These are phyloP conservation scores for Salisapilia sapeloensis DNA, from an alignment of 352 stramenopile genomes.

Conservation along the genomic window DNA sequence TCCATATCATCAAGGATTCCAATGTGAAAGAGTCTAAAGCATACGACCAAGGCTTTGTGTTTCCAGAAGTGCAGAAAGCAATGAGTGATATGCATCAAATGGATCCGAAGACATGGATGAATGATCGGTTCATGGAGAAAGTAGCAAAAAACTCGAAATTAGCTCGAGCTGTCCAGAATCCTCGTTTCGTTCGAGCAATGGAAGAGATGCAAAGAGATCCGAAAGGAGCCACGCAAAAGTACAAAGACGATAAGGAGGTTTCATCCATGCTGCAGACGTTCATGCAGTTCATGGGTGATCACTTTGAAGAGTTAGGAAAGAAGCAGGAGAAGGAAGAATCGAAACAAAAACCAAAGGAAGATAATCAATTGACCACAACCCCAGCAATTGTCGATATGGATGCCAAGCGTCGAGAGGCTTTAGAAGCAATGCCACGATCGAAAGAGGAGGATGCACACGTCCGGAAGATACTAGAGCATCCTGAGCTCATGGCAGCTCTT, in stretches of 20 bases:
- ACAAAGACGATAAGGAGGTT: slow-evolving; percentile 39
- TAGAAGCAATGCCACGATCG: slow-evolving; percentile 33
- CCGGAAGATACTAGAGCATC: slow-evolving; percentile 41
- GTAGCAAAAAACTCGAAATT: slow-evolving; percentile 35
- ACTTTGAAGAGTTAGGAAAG: slow-evolving; percentile 64
- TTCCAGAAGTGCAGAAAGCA: slow-evolving; percentile 59
- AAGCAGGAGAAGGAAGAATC: slow-evolving; percentile 4
- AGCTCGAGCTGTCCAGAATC: slow-evolving; percentile 44
- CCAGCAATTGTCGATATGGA: slow-evolving; percentile 45
- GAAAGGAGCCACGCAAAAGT: slow-evolving; percentile 33
- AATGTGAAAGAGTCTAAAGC: slow-evolving; percentile 6
- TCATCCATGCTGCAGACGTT: slow-evolving; percentile 50
- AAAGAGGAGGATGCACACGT: slow-evolving; percentile 50
- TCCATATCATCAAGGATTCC: slow-evolving; percentile 13
- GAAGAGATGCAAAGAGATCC: slow-evolving; percentile 53
- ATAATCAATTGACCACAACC: neutral
- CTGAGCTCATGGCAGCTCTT: slow-evolving; percentile 36
- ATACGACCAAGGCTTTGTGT: slow-evolving; percentile 16
- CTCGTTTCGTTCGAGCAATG: slow-evolving; percentile 45
- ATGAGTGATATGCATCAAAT: slow-evolving; percentile 39
- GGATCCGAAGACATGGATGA: slow-evolving; percentile 66
- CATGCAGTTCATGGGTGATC: slow-evolving; percentile 43
- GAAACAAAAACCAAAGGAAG: slow-evolving; percentile 2
- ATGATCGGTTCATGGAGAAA: slow-evolving; percentile 49
- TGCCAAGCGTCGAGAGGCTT: slow-evolving; percentile 22